These are phyloP conservation scores for Solanum chilense DNA, from an alignment of 257 asterid species.

Conservation along the genomic window DNA sequence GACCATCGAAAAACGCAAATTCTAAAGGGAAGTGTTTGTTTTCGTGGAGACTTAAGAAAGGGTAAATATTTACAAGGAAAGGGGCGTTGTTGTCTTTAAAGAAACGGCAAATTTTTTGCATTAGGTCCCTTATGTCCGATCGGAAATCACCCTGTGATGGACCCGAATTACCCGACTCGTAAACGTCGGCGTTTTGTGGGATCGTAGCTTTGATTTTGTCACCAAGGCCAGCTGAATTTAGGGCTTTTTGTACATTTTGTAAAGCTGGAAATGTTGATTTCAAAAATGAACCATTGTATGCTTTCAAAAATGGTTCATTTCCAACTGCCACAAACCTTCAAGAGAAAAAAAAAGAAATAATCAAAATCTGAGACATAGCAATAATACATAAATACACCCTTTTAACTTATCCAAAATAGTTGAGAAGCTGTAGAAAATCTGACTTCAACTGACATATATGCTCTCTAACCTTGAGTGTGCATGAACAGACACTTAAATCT, in stretches of 20 bases:
- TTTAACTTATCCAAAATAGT: background rate
- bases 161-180: conserved; percentile 29
- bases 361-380: background rate
- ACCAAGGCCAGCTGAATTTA: conserved; percentile 51
- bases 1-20: conserved; percentile 60
- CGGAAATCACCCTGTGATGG: conserved; percentile 62
- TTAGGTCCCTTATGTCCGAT: conserved; percentile 25
- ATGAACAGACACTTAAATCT: too few relatives aligned
- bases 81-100: conserved; percentile 40
- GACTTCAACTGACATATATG: background rate
- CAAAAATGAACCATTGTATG: conserved; percentile 18
- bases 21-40: conserved; percentile 31
- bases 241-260: conserved; percentile 60
- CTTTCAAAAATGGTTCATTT: conserved; percentile 67
- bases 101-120: conserved; percentile 22
- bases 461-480: background rate
- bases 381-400: background rate
- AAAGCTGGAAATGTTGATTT: conserved; percentile 48
- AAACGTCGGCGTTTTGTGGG: conserved; percentile 79
- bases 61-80: conserved; percentile 56
- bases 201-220: conserved; percentile 63
- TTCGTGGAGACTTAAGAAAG: conserved; percentile 40
- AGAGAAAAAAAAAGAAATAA: background rate
- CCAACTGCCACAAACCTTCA: conserved; percentile 71
- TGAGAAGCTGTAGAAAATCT: background rate